phyloP scores from a whole-genome alignment of 2,329 filamentous ascomycete genomes.

The Apiospora koreana region DNA sequence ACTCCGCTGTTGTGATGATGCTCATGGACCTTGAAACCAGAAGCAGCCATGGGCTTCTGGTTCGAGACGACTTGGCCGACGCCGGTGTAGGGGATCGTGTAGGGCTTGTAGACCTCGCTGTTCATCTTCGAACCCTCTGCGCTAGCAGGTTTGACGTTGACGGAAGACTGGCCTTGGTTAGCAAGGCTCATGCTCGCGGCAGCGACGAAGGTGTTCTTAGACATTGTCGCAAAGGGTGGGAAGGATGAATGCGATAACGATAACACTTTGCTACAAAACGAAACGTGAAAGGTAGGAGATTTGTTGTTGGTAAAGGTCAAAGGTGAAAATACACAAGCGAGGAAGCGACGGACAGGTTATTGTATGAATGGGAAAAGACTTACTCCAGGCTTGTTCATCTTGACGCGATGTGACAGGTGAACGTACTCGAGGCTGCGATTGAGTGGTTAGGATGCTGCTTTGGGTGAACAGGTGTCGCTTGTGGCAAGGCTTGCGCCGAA shows the following conservation, averaged over 20 bases:
- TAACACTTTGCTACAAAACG: too few species aligned
- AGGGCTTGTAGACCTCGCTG: background rate
- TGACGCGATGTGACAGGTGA: background rate
- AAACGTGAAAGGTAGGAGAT: background rate
- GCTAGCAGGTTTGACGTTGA: background rate
- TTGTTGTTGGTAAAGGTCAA: background rate
- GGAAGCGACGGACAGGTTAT: background rate
- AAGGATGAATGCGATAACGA: background rate
- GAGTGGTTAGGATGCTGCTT: too few species aligned
- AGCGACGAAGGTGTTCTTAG: background rate
- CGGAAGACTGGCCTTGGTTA: background rate
- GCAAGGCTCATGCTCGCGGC: background rate
- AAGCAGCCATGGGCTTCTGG: background rate
- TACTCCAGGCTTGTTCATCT: background rate
- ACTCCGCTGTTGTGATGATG: too few species aligned
- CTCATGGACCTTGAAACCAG: background rate
- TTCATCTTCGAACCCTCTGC: background rate
- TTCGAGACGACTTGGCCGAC: background rate
- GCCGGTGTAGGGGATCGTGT: background rate
- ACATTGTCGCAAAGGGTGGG: background rate
- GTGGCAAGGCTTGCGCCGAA: too few species aligned
- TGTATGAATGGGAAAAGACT: background rate
- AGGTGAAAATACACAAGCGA: background rate
- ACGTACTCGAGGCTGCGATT: too few species aligned
- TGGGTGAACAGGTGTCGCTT: too few species aligned